Base-by-base conservation (phyloP, 148 eudicot species). In the Mesembryanthemum crystallinum region DNA sequence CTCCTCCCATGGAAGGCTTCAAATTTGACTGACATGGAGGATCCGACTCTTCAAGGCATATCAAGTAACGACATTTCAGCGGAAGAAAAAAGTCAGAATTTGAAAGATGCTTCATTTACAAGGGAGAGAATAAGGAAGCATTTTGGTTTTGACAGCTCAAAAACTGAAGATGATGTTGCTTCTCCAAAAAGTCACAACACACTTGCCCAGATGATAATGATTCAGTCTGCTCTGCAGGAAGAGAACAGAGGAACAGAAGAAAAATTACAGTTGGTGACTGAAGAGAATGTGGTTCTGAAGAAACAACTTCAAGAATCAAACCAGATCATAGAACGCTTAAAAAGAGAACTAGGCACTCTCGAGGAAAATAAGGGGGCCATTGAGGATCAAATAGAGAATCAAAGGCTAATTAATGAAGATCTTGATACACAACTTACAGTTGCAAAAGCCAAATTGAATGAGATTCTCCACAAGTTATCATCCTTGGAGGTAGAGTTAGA, bases 401-500 rank as follows among this genome's bases (percentile, higher is more conserved):
- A 86, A 77, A 94, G 89, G 76, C 74, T 83, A 64, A 76, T 83
- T 14, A 94, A 90, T 78, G 92, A 89, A 76, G 98, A 94, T 77
- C 91, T 92, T 4, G 90, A 84, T 69, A 85, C 91, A 30, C 92
- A 90, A 69, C 85, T 90, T 27, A 89, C 79, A 18, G 87, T 88
- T 59, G 83, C 91, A n/a, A 88, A 80, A 77, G 78, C 77, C 54
- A 83, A 89, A 74, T 72, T 87, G 49, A 85, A 86, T 77, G 90
- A 89, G 73, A 83, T 72, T 58, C 72, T 77, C 17, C 91, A 87
- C 79, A 90, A 86, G 78, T 32, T 95, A 68, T 88, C 94, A 7
- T 85, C 91, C 43, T 80, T 92, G 54, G 89, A 90, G 85, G 86
- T 89, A 0, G 94, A 94, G 71, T 71, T 94, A 77, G 98, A 94